Base-by-base conservation (phyloP, 2,329 filamentous ascomycete species). In the Onygenales sp. region DNA sequence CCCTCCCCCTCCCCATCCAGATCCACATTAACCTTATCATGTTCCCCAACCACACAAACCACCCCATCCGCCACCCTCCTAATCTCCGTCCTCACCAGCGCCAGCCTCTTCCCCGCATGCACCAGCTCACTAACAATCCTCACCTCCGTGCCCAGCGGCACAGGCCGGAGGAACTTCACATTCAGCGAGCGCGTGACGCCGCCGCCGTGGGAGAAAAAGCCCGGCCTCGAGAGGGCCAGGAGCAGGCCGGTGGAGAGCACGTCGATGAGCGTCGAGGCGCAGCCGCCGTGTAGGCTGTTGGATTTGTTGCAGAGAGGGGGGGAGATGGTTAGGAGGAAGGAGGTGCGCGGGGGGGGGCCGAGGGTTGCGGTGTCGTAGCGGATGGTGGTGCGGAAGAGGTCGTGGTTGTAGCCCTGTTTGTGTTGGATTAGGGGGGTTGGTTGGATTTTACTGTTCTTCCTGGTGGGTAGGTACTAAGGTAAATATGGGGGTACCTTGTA, bases 201-300 rank as follows among this genome's bases (percentile, higher is more conserved):
- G 27, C 83, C 74, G 27, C 83, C 74, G 40, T 70, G 71, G 53
- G 75, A 70, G 79, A 85, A 87, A 64, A 77, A 81, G 5, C 82
- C 84, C 0, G 79, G 79, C 21, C 70, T 71, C 44, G 77, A 76
- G 50, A 85, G 66, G 39, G 83, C 74, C 8, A 77, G 67, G 10
- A 88, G 67, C 3, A 81, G 73, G 14, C 81, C 65, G 2, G 80
- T 81, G 0, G 86, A 87, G 59, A 80, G 77, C 54, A 79, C 71
- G 68, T 89, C 86, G 59, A 88, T 84, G 3, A 89, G 68, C 0
- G 84, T 84, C 2, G 86, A 79, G 0, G 81, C 75, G 57, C 81
- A 84, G 14, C 93, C 93, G n/a, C 87, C 89, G 69, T 94, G 93
- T 63, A 97, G 74, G 68, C 95, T 97, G 42, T 91, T 92, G 63